phyloP scores from a whole-genome alignment of 805 yeast genomes.

The Nakazawaea ambrosiae region DNA sequence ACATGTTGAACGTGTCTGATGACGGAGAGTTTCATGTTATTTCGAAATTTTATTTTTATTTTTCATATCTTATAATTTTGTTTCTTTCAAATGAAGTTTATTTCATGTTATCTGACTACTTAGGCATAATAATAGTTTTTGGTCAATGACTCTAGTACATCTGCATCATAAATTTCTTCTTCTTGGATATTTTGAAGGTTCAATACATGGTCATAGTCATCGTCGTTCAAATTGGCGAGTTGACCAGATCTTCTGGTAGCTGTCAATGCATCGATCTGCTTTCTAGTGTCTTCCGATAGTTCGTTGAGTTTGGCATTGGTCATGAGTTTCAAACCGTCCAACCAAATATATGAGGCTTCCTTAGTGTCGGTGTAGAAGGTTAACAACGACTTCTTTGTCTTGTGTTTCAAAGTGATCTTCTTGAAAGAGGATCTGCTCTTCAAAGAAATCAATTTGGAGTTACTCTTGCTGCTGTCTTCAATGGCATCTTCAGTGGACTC shows the following conservation, averaged over 20 bases:
- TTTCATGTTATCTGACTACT: too few species aligned
- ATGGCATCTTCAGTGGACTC: conserved; percentile 43
- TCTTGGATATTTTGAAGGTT: conserved; percentile 10
- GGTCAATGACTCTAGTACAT: conserved; percentile 17
- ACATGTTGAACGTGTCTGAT: conserved; percentile 6
- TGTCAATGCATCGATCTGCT: conserved; percentile 36
- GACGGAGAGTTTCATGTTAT: not conserved
- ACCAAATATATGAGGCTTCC: conserved; percentile 65
- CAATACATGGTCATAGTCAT: conserved; percentile 13
- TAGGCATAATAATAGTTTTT: conserved; percentile 20
- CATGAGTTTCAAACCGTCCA: conserved; percentile 64
- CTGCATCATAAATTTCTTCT: conserved; percentile 15
- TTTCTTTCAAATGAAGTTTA: conserved; percentile 15
- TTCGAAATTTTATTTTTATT: not conserved
- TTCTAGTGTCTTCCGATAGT: conserved; percentile 35
- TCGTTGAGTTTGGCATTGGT: conserved; percentile 26
- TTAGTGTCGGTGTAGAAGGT: conserved; percentile 65
- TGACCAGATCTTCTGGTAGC: conserved; percentile 44
- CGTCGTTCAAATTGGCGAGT: conserved; percentile 32
- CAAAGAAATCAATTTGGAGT: conserved; percentile 43
- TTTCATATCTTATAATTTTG: too few species aligned
- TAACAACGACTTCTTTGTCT: conserved; percentile 35
- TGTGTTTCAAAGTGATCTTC: conserved; percentile 43
- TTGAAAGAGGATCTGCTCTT: conserved; percentile 50
- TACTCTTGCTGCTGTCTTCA: conserved; percentile 27